Base-by-base conservation (phyloP, 2,329 filamentous ascomycete genomes). In the Colletotrichum shisoi region DNA sequence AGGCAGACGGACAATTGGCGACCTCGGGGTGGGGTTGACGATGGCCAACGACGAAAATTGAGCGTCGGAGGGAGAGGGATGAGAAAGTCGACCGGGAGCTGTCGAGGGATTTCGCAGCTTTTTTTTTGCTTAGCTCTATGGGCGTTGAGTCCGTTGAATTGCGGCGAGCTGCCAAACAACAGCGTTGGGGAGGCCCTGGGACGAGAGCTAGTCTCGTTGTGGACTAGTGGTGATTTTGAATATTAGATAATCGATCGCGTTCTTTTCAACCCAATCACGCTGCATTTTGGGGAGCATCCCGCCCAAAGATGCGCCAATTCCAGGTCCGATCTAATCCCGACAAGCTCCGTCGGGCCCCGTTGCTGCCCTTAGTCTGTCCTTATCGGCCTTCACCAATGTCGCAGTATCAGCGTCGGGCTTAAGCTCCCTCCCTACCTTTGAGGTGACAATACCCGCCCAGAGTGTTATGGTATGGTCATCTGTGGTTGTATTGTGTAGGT, bases 61-160 rank as follows among this genome's bases (percentile, higher is more conserved):
- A 59, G 49, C 63, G 62, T 67, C 62, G 58, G 48, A 62, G 60
- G 58, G 67, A 67, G 69, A 66, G 59, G 59, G 63, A 70, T 67
- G 49, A 48, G 40, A 48, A 58, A 52, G 57, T 57, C 61, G 62
- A 69, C 39, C 37, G 57, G 57, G 61, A 70, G 69, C 69, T 70
- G 63, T 69, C 59, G 67, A 70, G 69, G 69, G 69, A 70, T 69
- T 70, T 70, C 61, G 67, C 59, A 70, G 67, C 57, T 37, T 42
- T 66, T 60, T 62, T 69, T 69, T 63, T 57, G 57, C 67, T 62
- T 64, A 69, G 69, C 69, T 70, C 58, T 70, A 56, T 65, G 57
- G 66, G 48, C 53, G 69, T 69, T 69, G 67, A 70, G 69, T 70
- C 67, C 69, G 69, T 70, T 70, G 69, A 70, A 69, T 70, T 70